phyloP scores from a whole-genome alignment of 352 stramenopile genomes.

The Blastocystis sp. region DNA sequence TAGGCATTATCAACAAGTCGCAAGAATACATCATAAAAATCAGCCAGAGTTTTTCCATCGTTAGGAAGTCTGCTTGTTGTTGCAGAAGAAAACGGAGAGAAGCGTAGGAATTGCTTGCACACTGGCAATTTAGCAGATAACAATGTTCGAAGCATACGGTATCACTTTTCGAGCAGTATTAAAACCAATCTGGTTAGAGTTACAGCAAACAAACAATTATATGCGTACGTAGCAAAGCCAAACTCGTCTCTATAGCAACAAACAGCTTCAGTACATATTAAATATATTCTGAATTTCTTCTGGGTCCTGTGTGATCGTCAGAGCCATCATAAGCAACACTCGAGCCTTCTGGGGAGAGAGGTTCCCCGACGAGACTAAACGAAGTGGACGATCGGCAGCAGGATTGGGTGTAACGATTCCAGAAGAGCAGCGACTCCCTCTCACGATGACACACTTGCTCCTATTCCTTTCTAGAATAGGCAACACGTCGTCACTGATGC shows the following conservation, averaged over 20 bases:
- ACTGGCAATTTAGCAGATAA: not conserved
- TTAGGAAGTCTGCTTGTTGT: not conserved
- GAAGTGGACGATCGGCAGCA: not conserved
- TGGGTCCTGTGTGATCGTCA: not conserved
- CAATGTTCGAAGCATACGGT: not conserved
- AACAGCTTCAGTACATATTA: conserved; percentile 28
- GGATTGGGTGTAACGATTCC: conserved; percentile 45
- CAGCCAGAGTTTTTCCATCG: conserved; percentile 18
- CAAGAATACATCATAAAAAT: not conserved
- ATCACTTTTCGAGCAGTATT: not conserved
- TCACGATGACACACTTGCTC: conserved; percentile 26
- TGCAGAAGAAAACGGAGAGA: not conserved
- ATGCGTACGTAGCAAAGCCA: too few species aligned
- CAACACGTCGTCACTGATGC: conserved; percentile 44
- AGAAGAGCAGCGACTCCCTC: conserved; percentile 11
- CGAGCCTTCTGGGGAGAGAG: conserved; percentile 33
- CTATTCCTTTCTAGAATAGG: not conserved
- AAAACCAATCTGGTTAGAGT: not conserved
- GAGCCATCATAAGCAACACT: conserved; percentile 46
- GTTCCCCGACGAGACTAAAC: conserved; percentile 37
- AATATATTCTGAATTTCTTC: conserved; percentile 24
- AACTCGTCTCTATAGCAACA: not conserved
- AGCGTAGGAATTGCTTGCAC: not conserved
- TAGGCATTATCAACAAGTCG: not conserved
- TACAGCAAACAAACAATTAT: not conserved